phyloP scores from a whole-genome alignment of 306 rosid genomes.

The Elaeagnus macrophylla region DNA sequence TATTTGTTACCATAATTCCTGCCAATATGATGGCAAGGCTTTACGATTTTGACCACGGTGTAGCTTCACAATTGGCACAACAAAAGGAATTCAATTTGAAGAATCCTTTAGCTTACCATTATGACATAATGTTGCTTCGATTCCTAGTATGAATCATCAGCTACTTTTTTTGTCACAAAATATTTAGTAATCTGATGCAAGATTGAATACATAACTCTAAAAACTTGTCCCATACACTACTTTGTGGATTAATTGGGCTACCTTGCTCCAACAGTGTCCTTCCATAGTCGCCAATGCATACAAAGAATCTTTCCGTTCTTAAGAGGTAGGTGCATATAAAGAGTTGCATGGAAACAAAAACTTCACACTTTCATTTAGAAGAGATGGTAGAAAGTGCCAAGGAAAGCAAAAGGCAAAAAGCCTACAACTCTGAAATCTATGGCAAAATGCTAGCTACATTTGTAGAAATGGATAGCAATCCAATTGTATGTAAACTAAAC shows the following conservation, averaged over 20 bases:
- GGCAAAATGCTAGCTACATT: constrained; percentile 44
- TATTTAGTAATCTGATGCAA: not conserved
- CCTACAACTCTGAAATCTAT: constrained; percentile 42
- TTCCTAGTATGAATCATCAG: not conserved
- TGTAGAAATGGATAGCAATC: constrained; percentile 36
- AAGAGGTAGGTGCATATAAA: not conserved
- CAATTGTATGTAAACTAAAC: constrained; percentile 16
- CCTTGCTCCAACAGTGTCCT: not conserved
- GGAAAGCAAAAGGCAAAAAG: constrained; percentile 38
- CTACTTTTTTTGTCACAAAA: not conserved
- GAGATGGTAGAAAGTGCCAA: constrained; percentile 46
- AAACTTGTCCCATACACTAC: constrained; percentile 30
- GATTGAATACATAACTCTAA: constrained; percentile 33
- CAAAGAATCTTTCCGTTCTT: not conserved
- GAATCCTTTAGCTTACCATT: not conserved
- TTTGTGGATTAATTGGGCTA: constrained; percentile 28
- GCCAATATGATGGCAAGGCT: not conserved
- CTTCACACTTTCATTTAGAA: constrained; percentile 1
- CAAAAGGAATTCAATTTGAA: not conserved
- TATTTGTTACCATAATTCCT: not conserved
- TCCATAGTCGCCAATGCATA: not conserved
- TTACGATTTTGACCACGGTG: not conserved
- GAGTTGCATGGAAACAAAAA: not conserved
- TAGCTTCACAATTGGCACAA: not conserved
- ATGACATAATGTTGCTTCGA: not conserved